These are phyloP conservation scores for Ascochyta koolunga DNA, from an alignment of 2,329 filamentous ascomycete species.

Conservation along the genomic window DNA sequence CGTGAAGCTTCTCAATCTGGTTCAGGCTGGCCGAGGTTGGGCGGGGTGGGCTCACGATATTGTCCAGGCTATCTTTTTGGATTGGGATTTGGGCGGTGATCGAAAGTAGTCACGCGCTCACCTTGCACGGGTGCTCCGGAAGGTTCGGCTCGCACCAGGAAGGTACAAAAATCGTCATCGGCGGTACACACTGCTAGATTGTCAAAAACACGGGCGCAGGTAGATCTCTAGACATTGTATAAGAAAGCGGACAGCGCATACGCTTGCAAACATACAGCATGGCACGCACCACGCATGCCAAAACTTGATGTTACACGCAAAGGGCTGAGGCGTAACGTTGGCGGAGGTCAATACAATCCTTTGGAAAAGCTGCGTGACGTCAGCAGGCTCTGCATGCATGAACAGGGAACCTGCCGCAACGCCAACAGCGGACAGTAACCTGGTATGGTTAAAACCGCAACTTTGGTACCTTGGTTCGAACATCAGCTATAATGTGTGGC, in stretches of 20 bases:
- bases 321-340: neutral
- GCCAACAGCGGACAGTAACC: conserved; percentile 14
- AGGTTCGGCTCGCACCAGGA: conserved; percentile 4
- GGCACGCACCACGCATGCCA: conserved; percentile 12
- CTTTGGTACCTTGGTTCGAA: conserved; percentile 8
- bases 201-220: neutral
- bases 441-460: conserved; percentile 12
- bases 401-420: conserved; percentile 8
- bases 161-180: neutral
- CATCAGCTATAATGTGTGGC: conserved; percentile 6
- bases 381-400: neutral
- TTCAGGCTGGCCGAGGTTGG: conserved; percentile 61
- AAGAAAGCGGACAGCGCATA: neutral
- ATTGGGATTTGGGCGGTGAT: conserved; percentile 28
- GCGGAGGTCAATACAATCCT: neutral
- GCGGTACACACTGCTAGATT: neutral
- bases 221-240: neutral
- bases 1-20: conserved; percentile 60
- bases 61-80: conserved; percentile 34
- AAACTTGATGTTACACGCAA: conserved; percentile 2
- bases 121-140: conserved; percentile 1
- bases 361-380: conserved; percentile 9
- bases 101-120: conserved; percentile 3
- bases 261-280: conserved; percentile 4
- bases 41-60: conserved; percentile 55